These are phyloP conservation scores for Poa annua DNA, from an alignment of 176 grass and related monocot species.

Conservation along the genomic window DNA sequence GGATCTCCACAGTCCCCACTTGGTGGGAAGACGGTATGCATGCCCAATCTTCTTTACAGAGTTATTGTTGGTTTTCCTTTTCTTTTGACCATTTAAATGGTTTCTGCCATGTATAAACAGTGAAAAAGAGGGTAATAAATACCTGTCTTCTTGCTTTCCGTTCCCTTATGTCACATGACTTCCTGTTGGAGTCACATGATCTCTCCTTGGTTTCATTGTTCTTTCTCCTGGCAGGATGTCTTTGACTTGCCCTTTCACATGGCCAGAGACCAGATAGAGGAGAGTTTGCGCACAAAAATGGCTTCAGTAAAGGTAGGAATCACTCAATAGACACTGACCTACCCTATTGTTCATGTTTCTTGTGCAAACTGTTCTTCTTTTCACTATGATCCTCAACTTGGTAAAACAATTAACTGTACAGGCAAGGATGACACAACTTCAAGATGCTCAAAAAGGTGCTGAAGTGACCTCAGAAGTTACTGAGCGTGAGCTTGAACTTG, in stretches of 20 bases:
- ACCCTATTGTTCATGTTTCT: slow-evolving; percentile 5
- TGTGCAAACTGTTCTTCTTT: slow-evolving; percentile 9
- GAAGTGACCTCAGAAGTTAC: slow-evolving; percentile 96
- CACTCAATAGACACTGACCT: neutral
- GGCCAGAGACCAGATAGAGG: slow-evolving; percentile 99
- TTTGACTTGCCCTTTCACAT: slow-evolving; percentile 99
- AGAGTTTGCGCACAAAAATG: slow-evolving; percentile 99
- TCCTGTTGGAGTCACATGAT: slow-evolving; percentile 8
- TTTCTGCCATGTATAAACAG: slow-evolving; percentile 20
- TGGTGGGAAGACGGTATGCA: slow-evolving; percentile 83
- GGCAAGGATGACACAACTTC: slow-evolving; percentile 90
- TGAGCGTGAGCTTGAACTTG: slow-evolving; percentile 95
- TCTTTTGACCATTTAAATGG: slow-evolving; percentile 7
- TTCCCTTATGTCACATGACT: slow-evolving; percentile 7
- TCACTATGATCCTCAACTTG: slow-evolving; percentile 20
- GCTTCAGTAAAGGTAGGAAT: slow-evolving; percentile 84
- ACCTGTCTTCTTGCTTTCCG: neutral
- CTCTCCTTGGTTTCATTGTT: slow-evolving; percentile 25
- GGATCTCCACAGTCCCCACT: slow-evolving; percentile 84
- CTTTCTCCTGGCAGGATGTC: slow-evolving; percentile 70
- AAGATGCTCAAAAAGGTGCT: slow-evolving; percentile 98
- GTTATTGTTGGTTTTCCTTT: neutral
- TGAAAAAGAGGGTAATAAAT: neutral
- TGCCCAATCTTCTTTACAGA: slow-evolving; percentile 3
- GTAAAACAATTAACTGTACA: slow-evolving; percentile 39